Conservation (phyloP, 441 rosid species). For the Metrosideros polymorpha region DNA sequence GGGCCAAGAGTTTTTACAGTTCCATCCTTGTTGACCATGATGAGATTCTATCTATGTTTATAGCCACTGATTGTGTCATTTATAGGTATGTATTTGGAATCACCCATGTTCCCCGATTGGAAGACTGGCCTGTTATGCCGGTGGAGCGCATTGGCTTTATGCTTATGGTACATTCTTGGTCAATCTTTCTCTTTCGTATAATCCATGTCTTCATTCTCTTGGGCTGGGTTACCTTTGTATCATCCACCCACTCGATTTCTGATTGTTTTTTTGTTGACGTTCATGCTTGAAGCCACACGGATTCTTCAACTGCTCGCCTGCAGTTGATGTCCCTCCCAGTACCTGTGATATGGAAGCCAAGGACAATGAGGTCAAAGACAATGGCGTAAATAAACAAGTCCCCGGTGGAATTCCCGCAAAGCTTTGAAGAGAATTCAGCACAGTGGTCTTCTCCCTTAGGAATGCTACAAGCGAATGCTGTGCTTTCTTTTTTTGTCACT, state of each 20-base stretch:
- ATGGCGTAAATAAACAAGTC: slow-evolving; percentile 25
- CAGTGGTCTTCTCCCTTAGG: not conserved
- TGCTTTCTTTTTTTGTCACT: not conserved
- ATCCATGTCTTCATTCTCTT: not conserved
- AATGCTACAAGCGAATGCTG: not conserved
- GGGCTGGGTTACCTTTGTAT: not conserved
- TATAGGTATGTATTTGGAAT: slow-evolving; percentile 84
- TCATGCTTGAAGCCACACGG: slow-evolving; percentile 71
- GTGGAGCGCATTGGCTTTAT: slow-evolving; percentile 71
- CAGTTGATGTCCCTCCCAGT: slow-evolving; percentile 76
- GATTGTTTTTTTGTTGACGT: not conserved
- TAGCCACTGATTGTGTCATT: not conserved
- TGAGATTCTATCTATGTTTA: not conserved
- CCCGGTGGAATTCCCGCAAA: slow-evolving; percentile 45
- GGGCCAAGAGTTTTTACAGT: not conserved
- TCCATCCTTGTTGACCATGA: not conserved
- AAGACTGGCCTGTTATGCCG: slow-evolving; percentile 96
- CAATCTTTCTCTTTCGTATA: not conserved
- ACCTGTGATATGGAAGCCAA: slow-evolving; percentile 63
- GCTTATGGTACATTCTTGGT: slow-evolving; percentile 40
- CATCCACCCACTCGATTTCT: not conserved
- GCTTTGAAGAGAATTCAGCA: slow-evolving; percentile 31
- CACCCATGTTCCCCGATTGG: slow-evolving; percentile 76
- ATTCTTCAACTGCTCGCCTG: slow-evolving; percentile 85
- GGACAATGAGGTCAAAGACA: slow-evolving; percentile 58